phyloP scores from a whole-genome alignment of 2,329 filamentous ascomycete species.

The Pseudocercospora fijiensis region DNA sequence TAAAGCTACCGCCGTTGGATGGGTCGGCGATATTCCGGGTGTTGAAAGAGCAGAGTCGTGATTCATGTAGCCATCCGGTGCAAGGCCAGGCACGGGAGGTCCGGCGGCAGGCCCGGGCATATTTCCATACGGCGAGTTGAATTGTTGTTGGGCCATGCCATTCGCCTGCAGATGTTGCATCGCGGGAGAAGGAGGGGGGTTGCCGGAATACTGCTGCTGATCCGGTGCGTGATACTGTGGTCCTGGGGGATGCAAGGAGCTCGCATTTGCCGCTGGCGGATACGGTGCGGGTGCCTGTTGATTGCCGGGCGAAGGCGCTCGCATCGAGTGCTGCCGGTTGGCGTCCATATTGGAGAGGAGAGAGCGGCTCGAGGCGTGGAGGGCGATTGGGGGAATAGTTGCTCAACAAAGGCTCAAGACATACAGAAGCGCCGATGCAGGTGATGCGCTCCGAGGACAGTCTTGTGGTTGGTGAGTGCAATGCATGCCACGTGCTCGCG shows the following conservation, averaged over 20 bases:
- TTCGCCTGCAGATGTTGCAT: slow-evolving; percentile 27
- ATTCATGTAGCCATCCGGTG: slow-evolving; percentile 34
- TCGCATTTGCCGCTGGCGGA: slow-evolving; percentile 8
- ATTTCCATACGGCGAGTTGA: slow-evolving; percentile 21
- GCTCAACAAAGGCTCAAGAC: slow-evolving; percentile 4
- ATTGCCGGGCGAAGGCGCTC: slow-evolving; percentile 1
- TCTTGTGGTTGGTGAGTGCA: neutral
- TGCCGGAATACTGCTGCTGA: slow-evolving; percentile 19
- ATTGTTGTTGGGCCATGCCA: slow-evolving; percentile 25
- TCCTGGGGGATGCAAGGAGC: slow-evolving; percentile 7
- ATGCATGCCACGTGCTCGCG: slow-evolving; percentile 11
- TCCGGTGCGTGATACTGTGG: slow-evolving; percentile 3
- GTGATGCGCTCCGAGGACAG: neutral
- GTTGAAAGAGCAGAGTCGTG: slow-evolving; percentile 31
- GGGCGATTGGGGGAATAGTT: neutral
- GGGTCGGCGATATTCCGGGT: slow-evolving; percentile 35
- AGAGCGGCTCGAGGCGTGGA: neutral
- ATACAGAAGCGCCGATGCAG: slow-evolving; percentile 12
- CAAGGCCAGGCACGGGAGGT: slow-evolving; percentile 23
- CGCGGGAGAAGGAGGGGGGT: slow-evolving; percentile 23
- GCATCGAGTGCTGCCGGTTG: slow-evolving; percentile 2
- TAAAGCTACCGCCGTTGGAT: slow-evolving; percentile 48
- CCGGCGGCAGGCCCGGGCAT: slow-evolving; percentile 18
- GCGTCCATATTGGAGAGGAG: slow-evolving; percentile 9
- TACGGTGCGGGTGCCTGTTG: slow-evolving; percentile 14